Evolutionary conservation across 2,329 filamentous ascomycete species (phyloP).

Genomic region (Beauveria scarabaeidicola): DNA sequence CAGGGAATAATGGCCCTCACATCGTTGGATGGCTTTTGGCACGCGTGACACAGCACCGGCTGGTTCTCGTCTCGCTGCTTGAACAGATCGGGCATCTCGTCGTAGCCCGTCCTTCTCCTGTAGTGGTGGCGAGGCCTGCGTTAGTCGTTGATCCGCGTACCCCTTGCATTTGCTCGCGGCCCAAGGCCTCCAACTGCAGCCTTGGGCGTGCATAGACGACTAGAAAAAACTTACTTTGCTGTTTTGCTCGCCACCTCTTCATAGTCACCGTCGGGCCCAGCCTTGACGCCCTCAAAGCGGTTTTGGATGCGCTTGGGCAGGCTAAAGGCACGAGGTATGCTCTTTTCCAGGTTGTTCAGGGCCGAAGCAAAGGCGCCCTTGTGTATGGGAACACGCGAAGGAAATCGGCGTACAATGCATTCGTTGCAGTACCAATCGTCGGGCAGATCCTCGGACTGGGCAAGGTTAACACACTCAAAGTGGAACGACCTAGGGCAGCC

Average conservation of each 20-base stretch:
- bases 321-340: slow-evolving; percentile 63
- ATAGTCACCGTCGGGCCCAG: slow-evolving; percentile 70
- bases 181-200: neutral
- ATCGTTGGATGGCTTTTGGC: slow-evolving; percentile 55
- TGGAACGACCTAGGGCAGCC: slow-evolving; percentile 87
- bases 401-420: slow-evolving; percentile 47
- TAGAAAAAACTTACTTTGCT: slow-evolving; percentile 44
- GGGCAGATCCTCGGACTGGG: slow-evolving; percentile 56
- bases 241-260: slow-evolving; percentile 59
- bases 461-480: slow-evolving; percentile 78
- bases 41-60: slow-evolving; percentile 68
- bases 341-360: slow-evolving; percentile 55
- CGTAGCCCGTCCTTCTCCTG: slow-evolving; percentile 47
- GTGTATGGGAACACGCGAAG: slow-evolving; percentile 36
- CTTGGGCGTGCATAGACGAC: neutral
- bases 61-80: slow-evolving; percentile 68
- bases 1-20: slow-evolving; percentile 72
- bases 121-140: neutral
- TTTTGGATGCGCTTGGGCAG: slow-evolving; percentile 64
- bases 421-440: slow-evolving; percentile 82
- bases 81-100: slow-evolving; percentile 58
- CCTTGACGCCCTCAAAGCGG: slow-evolving; percentile 71
- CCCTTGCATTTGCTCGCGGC: neutral
- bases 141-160: neutral
- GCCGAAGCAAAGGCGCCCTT: slow-evolving; percentile 54